Percentiles rank a stretch among this genome's conserved stretches.
Conservation (phyloP, 108 stramenopile genomes). For the Seminavis robusta region DNA sequence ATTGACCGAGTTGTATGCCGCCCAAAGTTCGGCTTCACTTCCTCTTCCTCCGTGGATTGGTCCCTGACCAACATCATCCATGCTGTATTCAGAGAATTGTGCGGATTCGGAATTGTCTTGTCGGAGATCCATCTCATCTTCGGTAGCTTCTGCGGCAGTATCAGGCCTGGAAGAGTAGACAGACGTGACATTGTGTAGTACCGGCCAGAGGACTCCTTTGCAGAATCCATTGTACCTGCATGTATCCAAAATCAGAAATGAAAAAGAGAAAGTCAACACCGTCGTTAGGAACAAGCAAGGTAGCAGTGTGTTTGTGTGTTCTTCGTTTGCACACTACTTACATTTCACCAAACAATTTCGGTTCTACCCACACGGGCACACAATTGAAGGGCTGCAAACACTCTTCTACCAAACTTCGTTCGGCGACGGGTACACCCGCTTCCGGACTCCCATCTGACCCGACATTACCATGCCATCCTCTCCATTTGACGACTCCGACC, state of each 20-base stretch:
- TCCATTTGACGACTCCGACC: conserved; percentile 91
- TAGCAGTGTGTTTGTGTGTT: not conserved
- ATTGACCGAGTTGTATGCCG: conserved; percentile 90
- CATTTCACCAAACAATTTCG: conserved; percentile 78
- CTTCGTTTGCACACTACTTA: conserved; percentile 36
- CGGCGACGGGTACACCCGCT: conserved; percentile 73
- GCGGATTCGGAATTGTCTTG: conserved; percentile 22
- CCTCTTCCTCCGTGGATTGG: conserved; percentile 85
- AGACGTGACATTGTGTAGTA: conserved; percentile 92
- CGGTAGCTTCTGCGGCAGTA: conserved; percentile 7
- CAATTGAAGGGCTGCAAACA: conserved; percentile 90
- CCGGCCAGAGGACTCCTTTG: conserved; percentile 94
- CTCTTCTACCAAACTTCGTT: conserved; percentile 82
- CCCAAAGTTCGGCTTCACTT: conserved; percentile 82
- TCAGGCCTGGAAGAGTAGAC: conserved; percentile 61
- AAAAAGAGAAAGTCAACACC: not conserved
- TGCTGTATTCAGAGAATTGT: conserved; percentile 70
- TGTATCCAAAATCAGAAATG: not conserved
- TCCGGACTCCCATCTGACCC: conserved; percentile 48
- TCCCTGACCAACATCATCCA: conserved; percentile 78
- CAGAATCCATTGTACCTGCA: conserved; percentile 94
- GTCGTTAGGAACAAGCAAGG: not conserved
- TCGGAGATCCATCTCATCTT: conserved; percentile 11
- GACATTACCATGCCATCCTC: conserved; percentile 83
- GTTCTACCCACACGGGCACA: conserved; percentile 95